Evolutionary conservation across 148 eudicot species (phyloP).

Genomic region (Bassia scoparia): DNA sequence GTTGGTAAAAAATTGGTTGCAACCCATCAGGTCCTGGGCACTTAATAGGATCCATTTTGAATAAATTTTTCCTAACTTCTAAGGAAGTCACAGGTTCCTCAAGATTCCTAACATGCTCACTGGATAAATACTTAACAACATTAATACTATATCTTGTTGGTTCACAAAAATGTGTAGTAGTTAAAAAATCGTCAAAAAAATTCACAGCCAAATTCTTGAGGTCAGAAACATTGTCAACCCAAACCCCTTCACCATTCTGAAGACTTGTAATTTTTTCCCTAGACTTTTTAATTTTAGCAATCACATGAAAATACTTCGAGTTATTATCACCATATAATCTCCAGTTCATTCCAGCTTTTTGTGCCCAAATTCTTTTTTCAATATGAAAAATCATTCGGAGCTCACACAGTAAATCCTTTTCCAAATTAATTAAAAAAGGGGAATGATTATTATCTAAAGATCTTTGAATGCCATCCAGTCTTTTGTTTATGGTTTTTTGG

Average conservation of each 20-base stretch:
- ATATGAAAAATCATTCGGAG: not conserved
- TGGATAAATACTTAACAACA: too few species aligned
- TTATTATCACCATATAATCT: not conserved
- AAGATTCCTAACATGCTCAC: too few species aligned
- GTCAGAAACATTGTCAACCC: not conserved
- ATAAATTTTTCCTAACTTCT: too few species aligned
- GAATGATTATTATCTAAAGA: not conserved
- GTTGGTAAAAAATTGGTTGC: too few species aligned
- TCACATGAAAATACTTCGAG: not conserved
- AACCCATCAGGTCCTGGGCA: too few species aligned
- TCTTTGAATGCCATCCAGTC: not conserved
- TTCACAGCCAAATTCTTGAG: not conserved
- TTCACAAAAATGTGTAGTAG: not conserved
- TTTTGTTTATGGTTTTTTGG: not conserved
- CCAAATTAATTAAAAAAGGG: not conserved
- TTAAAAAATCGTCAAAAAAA: not conserved
- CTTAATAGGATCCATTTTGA: too few species aligned
- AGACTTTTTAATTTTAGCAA: not conserved
- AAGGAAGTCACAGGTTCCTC: too few species aligned
- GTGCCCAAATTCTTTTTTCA: not conserved
- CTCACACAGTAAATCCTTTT: not conserved
- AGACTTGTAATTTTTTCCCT: not conserved
- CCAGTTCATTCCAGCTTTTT: not conserved
- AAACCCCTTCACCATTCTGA: not conserved
- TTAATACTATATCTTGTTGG: too few species aligned